A percentile compares a stretch with the other conserved stretches of the same genome.
These are phyloP conservation scores for Russula earlei DNA, from an alignment of 768 basidiomycete species.

Conservation along the genomic window DNA sequence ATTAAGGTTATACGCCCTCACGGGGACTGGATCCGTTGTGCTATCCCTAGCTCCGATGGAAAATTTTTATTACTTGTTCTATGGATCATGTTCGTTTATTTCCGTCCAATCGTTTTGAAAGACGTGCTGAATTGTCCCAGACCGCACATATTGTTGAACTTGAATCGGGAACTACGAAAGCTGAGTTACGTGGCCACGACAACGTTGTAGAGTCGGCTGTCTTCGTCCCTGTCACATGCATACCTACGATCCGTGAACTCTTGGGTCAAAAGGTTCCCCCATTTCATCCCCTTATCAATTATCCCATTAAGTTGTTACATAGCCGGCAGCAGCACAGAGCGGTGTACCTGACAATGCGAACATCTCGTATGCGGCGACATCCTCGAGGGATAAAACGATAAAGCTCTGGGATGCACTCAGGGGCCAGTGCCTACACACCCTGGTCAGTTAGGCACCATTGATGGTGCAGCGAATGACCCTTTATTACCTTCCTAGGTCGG, in stretches of 20 bases:
- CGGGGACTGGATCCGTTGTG: slow-evolving; percentile 42
- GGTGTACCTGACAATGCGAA: slow-evolving; percentile 28
- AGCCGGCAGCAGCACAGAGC: slow-evolving; percentile 25
- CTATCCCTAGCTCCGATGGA: slow-evolving; percentile 33
- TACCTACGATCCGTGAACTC: slow-evolving; percentile 40
- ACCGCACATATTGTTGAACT: slow-evolving; percentile 45
- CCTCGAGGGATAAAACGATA: slow-evolving; percentile 46
- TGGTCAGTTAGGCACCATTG: slow-evolving; percentile 28
- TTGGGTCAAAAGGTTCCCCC: slow-evolving; percentile 36
- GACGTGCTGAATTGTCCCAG: slow-evolving; percentile 24
- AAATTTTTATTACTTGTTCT: slow-evolving; percentile 40
- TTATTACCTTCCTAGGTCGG: slow-evolving; percentile 23
- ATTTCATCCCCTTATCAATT: background rate
- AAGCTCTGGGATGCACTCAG: slow-evolving; percentile 42
- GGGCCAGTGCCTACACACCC: slow-evolving; percentile 41
- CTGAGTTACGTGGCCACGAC: slow-evolving; percentile 47
- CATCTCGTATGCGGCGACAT: slow-evolving; percentile 38
- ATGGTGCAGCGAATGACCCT: background rate
- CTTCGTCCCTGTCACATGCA: slow-evolving; percentile 37
- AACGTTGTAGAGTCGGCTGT: slow-evolving; percentile 43
- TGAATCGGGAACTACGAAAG: slow-evolving; percentile 38
- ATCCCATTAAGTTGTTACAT: background rate
- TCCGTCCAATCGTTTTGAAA: background rate
- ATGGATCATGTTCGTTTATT: slow-evolving; percentile 41
- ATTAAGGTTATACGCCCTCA: slow-evolving; percentile 43